phyloP scores from a whole-genome alignment of 1,139 yeast genomes.

The Blastobotrys malaysiensis region DNA sequence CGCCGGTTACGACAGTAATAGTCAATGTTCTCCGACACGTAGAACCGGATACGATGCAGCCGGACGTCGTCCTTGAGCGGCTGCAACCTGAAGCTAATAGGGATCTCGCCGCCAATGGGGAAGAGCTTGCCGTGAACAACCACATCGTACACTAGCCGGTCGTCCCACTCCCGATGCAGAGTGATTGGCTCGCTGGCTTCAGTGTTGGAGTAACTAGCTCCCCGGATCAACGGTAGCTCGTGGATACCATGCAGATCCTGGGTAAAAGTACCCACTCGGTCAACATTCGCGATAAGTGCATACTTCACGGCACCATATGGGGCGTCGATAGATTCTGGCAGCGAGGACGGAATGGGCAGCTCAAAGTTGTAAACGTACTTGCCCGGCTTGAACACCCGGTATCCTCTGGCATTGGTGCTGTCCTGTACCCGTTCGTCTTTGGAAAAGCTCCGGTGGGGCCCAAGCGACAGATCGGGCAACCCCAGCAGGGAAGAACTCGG shows the following conservation, averaged over 20 bases:
- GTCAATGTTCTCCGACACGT: conserved; percentile 82
- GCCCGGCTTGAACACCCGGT: conserved; percentile 61
- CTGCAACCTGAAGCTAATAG: conserved; percentile 74
- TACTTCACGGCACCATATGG: conserved; percentile 79
- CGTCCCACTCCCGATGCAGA: conserved; percentile 90
- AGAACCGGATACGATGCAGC: conserved; percentile 78
- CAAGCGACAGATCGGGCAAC: conserved; percentile 3
- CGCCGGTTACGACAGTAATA: conserved; percentile 79
- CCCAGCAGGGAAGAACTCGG: not conserved
- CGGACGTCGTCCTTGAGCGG: conserved; percentile 79
- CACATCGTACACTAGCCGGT: conserved; percentile 81
- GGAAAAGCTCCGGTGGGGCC: conserved; percentile 22
- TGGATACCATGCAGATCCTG: conserved; percentile 60
- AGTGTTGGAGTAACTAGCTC: conserved; percentile 69
- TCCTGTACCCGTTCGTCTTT: conserved; percentile 30
- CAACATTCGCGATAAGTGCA: conserved; percentile 59
- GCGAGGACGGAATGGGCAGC: conserved; percentile 72
- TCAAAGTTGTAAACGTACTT: conserved; percentile 91
- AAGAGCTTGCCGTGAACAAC: conserved; percentile 83
- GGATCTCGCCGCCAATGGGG: conserved; percentile 75
- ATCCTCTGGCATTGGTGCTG: conserved; percentile 29
- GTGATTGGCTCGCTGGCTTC: conserved; percentile 94
- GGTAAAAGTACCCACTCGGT: conserved; percentile 80
- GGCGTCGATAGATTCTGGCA: conserved; percentile 75
- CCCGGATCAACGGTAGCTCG: conserved; percentile 64